phyloP scores from a whole-genome alignment of 495 filamentous ascomycete genomes.

The Annulohypoxylon maeteangense region DNA sequence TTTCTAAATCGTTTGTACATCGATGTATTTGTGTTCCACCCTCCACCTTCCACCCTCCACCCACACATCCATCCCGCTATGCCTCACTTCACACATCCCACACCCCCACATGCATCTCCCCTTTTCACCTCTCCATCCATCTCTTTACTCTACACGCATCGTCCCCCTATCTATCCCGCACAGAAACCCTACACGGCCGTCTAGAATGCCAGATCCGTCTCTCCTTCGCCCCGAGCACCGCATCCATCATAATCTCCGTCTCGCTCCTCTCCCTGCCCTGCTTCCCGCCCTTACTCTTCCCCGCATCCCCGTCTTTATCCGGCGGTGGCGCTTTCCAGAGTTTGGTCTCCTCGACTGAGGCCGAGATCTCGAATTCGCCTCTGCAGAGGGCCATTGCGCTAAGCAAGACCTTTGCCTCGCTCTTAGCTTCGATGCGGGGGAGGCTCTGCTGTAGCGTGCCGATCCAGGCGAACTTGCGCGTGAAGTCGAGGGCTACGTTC shows the following conservation, averaged over 20 bases:
- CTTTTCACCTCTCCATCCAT: not conserved
- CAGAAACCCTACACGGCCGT: conserved; percentile 70
- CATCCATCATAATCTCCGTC: conserved; percentile 59
- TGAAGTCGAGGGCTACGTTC: conserved; percentile 81
- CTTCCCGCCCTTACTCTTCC: not conserved
- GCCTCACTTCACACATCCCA: not conserved
- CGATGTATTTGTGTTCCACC: not conserved
- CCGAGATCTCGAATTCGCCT: conserved; percentile 85
- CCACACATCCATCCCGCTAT: not conserved
- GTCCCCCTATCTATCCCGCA: conserved; percentile 52
- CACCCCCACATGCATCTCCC: not conserved
- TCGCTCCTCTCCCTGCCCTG: conserved; percentile 37
- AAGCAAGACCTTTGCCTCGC: conserved; percentile 64
- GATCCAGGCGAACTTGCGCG: conserved; percentile 84
- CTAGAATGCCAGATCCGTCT: conserved; percentile 78
- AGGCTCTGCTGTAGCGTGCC: conserved; percentile 82
- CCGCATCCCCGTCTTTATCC: not conserved
- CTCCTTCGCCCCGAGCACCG: conserved; percentile 66
- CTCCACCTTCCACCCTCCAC: not conserved
- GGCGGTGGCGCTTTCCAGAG: conserved; percentile 50
- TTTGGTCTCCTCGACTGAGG: conserved; percentile 81
- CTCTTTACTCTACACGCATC: too few species aligned
- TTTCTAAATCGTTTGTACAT: conserved; percentile 4
- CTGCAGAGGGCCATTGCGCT: conserved; percentile 77
- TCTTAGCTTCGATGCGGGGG: conserved; percentile 66